Evolutionary conservation across 2,329 filamentous ascomycete species (phyloP).

Genomic region (Fusarium sublunatum): DNA sequence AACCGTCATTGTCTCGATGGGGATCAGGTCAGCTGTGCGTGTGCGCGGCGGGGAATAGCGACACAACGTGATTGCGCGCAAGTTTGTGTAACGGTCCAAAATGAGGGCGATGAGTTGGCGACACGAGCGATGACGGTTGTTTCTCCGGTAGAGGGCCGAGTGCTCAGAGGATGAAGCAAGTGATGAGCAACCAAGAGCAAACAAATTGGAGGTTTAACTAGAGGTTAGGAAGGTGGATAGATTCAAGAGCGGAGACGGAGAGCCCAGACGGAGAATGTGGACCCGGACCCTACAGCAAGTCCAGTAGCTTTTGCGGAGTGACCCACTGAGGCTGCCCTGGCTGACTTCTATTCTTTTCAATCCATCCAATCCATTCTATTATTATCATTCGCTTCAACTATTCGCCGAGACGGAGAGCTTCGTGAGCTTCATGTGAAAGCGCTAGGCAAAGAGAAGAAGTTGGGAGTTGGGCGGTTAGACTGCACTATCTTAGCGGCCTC

Average conservation of each 20-base stretch:
- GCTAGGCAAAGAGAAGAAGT: constrained; percentile 17
- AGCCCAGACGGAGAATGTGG: constrained; percentile 29
- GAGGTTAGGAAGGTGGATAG: constrained; percentile 12
- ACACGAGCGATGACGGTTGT: constrained; percentile 13
- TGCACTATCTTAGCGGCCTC: no score
- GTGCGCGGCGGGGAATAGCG: constrained; percentile 36
- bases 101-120: constrained; percentile 6
- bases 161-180: constrained; percentile 10
- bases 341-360: constrained; percentile 8
- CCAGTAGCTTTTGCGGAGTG: constrained; percentile 36
- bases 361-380: neutral
- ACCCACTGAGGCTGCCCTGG: constrained; percentile 25
- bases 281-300: constrained; percentile 15
- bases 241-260: constrained; percentile 32
- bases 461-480: neutral
- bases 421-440: constrained; percentile 21
- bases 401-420: constrained; percentile 35
- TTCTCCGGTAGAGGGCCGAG: constrained; percentile 22
- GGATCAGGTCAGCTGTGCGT: constrained; percentile 39
- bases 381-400: constrained; percentile 23
- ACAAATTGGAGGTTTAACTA: constrained; percentile 23
- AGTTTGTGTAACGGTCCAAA: constrained; percentile 27
- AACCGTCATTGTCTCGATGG: constrained; percentile 45
- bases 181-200: constrained; percentile 25
- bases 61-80: constrained; percentile 32